Evolutionary conservation across 2,329 filamentous ascomycete genomes (phyloP).

Genomic region (Hymenoscyphus salicellus): DNA sequence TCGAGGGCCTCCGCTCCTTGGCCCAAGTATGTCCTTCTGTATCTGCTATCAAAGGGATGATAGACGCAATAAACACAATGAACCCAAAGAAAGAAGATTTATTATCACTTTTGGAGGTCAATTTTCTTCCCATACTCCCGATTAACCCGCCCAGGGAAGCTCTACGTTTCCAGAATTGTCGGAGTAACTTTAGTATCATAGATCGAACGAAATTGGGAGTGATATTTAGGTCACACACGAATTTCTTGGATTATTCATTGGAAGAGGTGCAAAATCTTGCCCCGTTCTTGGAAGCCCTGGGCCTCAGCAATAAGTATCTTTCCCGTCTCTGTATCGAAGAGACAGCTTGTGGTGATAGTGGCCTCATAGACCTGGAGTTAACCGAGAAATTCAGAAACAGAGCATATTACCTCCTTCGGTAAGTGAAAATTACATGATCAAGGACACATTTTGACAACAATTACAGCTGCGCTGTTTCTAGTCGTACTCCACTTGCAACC

Average conservation of each 20-base stretch:
- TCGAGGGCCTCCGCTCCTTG: conserved; percentile 16
- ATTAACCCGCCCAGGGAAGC: not conserved
- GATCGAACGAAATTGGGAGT: conserved; percentile 17
- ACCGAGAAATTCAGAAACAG: not conserved
- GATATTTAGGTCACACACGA: conserved; percentile 10
- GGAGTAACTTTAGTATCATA: conserved; percentile 11
- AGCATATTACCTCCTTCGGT: not conserved
- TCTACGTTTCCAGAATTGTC: not conserved
- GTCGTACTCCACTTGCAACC: conserved; percentile 15
- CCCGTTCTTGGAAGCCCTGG: conserved; percentile 16
- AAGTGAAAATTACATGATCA: not conserved
- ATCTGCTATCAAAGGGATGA: conserved; percentile 13
- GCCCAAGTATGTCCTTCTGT: conserved; percentile 9
- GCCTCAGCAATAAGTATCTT: conserved; percentile 9
- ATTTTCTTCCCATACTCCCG: conserved; percentile 14
- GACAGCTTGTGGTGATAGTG: not conserved
- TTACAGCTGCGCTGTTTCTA: conserved; percentile 16
- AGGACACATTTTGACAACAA: not conserved
- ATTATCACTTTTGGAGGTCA: not conserved
- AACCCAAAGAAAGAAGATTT: conserved; percentile 13
- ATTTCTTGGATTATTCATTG: conserved; percentile 17
- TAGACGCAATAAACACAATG: conserved; percentile 20
- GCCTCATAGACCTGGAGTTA: not conserved
- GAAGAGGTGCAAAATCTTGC: conserved; percentile 14
- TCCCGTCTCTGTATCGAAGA: not conserved